A percentile compares a stretch with the other conserved stretches of the same genome.
Conservation (phyloP, 768 basidiomycete genomes). For the Steccherinum ochraceum region DNA sequence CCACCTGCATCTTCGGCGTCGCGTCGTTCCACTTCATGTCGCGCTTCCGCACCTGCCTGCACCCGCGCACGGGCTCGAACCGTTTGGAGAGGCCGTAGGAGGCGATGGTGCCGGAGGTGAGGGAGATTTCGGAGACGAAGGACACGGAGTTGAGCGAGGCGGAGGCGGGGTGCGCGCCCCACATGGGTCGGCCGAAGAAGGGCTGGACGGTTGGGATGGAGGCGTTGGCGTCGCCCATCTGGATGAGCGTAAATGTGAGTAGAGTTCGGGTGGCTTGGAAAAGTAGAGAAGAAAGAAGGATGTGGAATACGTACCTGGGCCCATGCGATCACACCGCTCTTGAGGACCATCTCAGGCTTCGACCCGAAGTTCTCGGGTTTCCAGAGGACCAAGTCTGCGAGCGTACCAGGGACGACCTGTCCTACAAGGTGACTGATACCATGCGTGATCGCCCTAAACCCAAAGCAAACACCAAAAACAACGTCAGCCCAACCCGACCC, state of each 20-base stretch:
- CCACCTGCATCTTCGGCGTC: slow-evolving; percentile 80
- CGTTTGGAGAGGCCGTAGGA: slow-evolving; percentile 69
- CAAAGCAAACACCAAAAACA: too few species aligned
- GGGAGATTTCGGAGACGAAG: slow-evolving; percentile 77
- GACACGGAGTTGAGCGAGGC: slow-evolving; percentile 81
- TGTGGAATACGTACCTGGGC: slow-evolving; percentile 56
- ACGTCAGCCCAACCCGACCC: background rate
- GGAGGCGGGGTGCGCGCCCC: slow-evolving; percentile 73
- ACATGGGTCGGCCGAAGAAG: slow-evolving; percentile 83
- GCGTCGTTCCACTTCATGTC: slow-evolving; percentile 92
- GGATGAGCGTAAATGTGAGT: slow-evolving; percentile 3
- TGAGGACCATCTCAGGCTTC: slow-evolving; percentile 91
- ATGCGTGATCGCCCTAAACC: slow-evolving; percentile 87
- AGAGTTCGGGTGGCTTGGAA: background rate
- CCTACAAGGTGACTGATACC: slow-evolving; percentile 88
- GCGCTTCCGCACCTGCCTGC: slow-evolving; percentile 71
- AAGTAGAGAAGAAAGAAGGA: background rate
- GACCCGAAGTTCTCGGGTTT: slow-evolving; percentile 89
- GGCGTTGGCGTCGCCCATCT: slow-evolving; percentile 97
- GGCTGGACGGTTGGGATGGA: slow-evolving; percentile 97
- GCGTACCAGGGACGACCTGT: slow-evolving; percentile 69
- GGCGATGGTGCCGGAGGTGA: slow-evolving; percentile 50
- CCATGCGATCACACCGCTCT: slow-evolving; percentile 90
- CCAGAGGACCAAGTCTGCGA: slow-evolving; percentile 97
- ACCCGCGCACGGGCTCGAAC: slow-evolving; percentile 67